Evolutionary conservation across 2,329 filamentous ascomycete species (phyloP), one percentile per base, ranked within the genome.

Genomic region (Acrocalymma vagum): DNA sequence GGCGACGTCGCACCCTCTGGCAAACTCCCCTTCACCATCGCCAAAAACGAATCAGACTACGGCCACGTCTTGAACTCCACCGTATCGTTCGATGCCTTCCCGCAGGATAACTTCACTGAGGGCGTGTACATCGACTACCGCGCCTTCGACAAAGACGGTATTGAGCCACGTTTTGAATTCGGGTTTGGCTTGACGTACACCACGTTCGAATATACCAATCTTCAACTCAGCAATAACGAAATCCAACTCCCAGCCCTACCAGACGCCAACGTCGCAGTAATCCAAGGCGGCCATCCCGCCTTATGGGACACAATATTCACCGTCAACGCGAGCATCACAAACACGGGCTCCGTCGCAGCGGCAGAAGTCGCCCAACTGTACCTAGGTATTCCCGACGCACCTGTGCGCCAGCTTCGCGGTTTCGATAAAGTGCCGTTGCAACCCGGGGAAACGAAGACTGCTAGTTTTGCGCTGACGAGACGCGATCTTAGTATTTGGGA

Each of bases 401-500:
- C 82, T 3, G 72, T 73, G 39, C 70, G 77, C 32, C 78, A 81
- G 9, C 81, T 96, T 6, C 83, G 92, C 45, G 85, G 86, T 13
- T 96, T 96, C 58, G 87, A 94, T 44, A 82, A 88, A 28, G 70
- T 96, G 35, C 78, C 77, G 27, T 81, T 96, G 45, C 75, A 80
- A 2, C 80, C 88, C 1, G 90, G 89, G 11, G 71, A 82, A 64
- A 82, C 78, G 30, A 76, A 72, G 6, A 79, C 77, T 3, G 93
- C 93, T 70, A 76, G 69, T 1, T 84, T 82, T 1, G 77, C 81
- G 6, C 67, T 96, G 30, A 89, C 83, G 6, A 80, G 91, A 21
- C 82, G 89, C 35, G 92, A 96, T 63, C 53, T 96, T 42, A 90
- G 87, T 67, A 91, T 90, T 71, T 96, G 92, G 92, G 88, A 95